Evolutionary conservation across 2,329 filamentous ascomycete species (phyloP), one percentile per base, ranked within the genome.

Genomic region (Onygenales sp.): DNA sequence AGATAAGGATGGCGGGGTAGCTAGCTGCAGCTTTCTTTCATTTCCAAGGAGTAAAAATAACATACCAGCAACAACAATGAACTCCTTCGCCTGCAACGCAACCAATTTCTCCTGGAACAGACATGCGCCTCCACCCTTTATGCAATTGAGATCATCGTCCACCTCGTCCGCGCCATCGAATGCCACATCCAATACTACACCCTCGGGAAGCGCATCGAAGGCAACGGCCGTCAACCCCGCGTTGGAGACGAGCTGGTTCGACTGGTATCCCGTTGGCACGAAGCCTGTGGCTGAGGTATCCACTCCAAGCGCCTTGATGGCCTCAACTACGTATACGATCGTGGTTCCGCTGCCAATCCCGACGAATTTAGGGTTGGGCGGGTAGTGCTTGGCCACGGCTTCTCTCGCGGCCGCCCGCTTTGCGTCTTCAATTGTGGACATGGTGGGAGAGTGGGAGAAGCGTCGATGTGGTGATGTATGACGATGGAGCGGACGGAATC

Each of bases 101-200:
- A 98, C 91, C 38, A 98, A 78, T 76, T 98, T 98, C 75, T 98
- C 93, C 71, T 97, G 93, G 75, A 95, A 95, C 54, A 97, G 74
- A 72, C 93, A 98, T n/a, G 90, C 93, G 55, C 93, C 93, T 49
- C 93, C 93, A 52, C 93, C 93, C 76, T 97, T 97, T 75, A 98
- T 97, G 66, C 92, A 89, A 72, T 97, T 98, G 56, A 98, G 74
- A 51, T 94, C 87, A 46, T 89, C 84, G 67, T 98, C 93, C 35
- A 98, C 90, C 75, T 98, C 93, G 68, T 98, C 93, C 3, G 93
- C 93, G 52, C 93, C 93, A 66, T 98, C 93, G 67, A 98, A 98
- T 49, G 87, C 88, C 14, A 97, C 86, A 64, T 97, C 92, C 32
- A 98, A 79, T 66, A 84, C 69, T 11, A 74, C 74, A 52, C 78